A percentile compares a stretch with the other conserved stretches of the same genome.
Evolutionary conservation across 768 basidiomycete species (phyloP).

Genomic region (Gelatoporia subvermispora): DNA sequence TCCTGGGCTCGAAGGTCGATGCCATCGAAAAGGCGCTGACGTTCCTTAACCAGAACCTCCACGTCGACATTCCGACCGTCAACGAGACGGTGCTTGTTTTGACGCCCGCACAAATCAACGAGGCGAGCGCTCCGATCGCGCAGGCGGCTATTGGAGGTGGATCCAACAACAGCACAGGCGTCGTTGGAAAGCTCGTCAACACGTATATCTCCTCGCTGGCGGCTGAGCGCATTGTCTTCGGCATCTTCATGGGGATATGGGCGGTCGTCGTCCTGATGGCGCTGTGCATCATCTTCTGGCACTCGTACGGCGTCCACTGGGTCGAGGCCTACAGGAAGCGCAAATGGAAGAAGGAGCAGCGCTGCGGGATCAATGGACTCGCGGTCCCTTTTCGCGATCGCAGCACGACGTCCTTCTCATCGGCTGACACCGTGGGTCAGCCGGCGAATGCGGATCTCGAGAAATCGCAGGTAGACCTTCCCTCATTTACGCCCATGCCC

Average conservation of each 20-base stretch:
- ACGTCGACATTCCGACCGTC: slow-evolving; percentile 74
- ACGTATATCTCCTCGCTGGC: slow-evolving; percentile 68
- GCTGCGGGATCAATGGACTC: slow-evolving; percentile 42
- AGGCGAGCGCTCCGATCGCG: slow-evolving; percentile 75
- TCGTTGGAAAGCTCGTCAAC: slow-evolving; percentile 69
- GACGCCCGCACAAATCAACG: slow-evolving; percentile 65
- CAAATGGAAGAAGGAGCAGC: slow-evolving; percentile 49
- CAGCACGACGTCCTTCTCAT: not conserved
- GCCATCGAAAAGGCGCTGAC: slow-evolving; percentile 85
- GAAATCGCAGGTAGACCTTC: slow-evolving; percentile 27
- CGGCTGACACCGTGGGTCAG: not conserved
- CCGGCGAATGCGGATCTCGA: slow-evolving; percentile 1
- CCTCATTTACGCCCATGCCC: slow-evolving; percentile 49
- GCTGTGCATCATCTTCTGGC: slow-evolving; percentile 63
- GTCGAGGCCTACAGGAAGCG: slow-evolving; percentile 43
- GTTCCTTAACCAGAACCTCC: slow-evolving; percentile 85
- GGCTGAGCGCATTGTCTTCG: slow-evolving; percentile 82
- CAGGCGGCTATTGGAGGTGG: slow-evolving; percentile 72
- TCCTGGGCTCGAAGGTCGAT: slow-evolving; percentile 87
- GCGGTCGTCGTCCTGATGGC: slow-evolving; percentile 79
- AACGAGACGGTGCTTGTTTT: slow-evolving; percentile 73
- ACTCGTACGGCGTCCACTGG: slow-evolving; percentile 51
- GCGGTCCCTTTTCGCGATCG: slow-evolving; percentile 17
- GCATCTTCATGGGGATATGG: slow-evolving; percentile 82
- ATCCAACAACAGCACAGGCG: slow-evolving; percentile 45